Percentiles rank a stretch among this genome's conserved stretches.
These are phyloP conservation scores for Cyclostephanos invisitatus DNA, from an alignment of 108 stramenopile species.

Conservation along the genomic window DNA sequence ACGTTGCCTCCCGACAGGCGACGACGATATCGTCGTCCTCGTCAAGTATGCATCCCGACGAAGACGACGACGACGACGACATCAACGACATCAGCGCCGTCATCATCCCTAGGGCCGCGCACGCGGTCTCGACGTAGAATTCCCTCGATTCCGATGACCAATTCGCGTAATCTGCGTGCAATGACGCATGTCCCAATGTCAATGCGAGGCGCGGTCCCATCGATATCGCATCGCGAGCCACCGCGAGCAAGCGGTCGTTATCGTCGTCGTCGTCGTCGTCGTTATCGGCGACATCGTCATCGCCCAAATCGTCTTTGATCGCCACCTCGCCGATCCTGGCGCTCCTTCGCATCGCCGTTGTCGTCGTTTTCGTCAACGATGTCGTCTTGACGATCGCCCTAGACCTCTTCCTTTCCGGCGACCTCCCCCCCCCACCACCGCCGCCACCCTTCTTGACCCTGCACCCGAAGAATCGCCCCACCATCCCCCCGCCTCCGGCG, in stretches of 20 bases:
- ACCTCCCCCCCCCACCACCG: conserved; percentile 4
- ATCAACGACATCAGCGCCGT: conserved; percentile 48
- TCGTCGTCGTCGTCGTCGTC: conserved; percentile 8
- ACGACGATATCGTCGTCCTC: background rate
- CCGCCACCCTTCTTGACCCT: too few species aligned
- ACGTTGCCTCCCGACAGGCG: conserved; percentile 21
- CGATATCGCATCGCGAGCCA: conserved; percentile 29
- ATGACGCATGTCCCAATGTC: conserved; percentile 35
- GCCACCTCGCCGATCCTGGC: conserved; percentile 24
- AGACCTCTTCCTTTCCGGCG: conserved; percentile 23
- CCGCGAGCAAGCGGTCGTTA: conserved; percentile 11
- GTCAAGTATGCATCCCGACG: conserved; percentile 4
- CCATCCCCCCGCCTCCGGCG: background rate
- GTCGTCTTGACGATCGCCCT: too few species aligned
- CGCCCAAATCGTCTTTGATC: conserved; percentile 7
- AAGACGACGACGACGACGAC: conserved; percentile 41
- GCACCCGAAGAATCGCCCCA: background rate
- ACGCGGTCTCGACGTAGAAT: conserved; percentile 56
- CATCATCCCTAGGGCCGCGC: conserved; percentile 46
- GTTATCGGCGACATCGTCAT: conserved; percentile 15
- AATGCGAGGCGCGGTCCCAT: conserved; percentile 32
- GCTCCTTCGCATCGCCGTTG: conserved; percentile 16
- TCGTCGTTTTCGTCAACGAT: background rate
- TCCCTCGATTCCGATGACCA: conserved; percentile 75
- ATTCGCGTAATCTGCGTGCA: conserved; percentile 62